A percentile compares a stretch with the other conserved stretches of the same genome.
Conservation (phyloP, 192 early-diverging fungal species). For the Coemansia aciculifera region DNA sequence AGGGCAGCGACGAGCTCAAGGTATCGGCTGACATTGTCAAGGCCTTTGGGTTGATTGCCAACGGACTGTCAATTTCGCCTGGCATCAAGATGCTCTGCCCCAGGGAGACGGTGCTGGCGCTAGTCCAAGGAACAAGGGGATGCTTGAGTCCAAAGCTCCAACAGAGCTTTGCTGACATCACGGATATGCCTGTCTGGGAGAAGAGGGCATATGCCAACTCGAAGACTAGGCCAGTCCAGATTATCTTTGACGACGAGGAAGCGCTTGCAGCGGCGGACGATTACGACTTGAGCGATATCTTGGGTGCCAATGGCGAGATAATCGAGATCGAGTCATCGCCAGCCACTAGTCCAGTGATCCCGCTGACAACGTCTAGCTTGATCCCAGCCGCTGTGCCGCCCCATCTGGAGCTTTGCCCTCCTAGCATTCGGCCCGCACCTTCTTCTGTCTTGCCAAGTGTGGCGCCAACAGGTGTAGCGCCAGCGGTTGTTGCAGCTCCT, state of each 20-base stretch:
- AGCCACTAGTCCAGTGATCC: background rate
- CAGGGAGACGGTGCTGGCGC: conserved; percentile 24
- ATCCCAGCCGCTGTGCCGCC: background rate
- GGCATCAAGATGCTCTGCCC: conserved; percentile 48
- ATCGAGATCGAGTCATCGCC: conserved; percentile 1
- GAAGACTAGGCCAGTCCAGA: conserved; percentile 33
- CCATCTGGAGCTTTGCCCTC: background rate
- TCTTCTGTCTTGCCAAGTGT: background rate
- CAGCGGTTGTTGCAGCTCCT: background rate
- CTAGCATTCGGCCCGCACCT: background rate
- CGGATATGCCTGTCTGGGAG: conserved; percentile 27
- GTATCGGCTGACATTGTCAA: conserved; percentile 28
- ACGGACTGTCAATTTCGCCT: conserved; percentile 27
- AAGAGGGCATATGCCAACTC: conserved; percentile 20
- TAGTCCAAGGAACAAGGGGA: conserved; percentile 16
- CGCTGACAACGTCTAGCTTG: background rate
- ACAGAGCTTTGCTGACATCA: conserved; percentile 18
- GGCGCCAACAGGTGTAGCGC: background rate
- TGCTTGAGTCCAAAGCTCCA: conserved; percentile 19
- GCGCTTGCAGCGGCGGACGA: conserved; percentile 31
- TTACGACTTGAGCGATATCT: conserved; percentile 29
- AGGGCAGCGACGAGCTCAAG: conserved; percentile 21
- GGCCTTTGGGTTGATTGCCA: conserved; percentile 39
- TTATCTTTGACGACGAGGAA: conserved; percentile 42
- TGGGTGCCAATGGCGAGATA: conserved; percentile 9